Percentiles rank a stretch among this genome's conserved stretches.
phyloP scores from a whole-genome alignment of 208 protist genomes.

The Crithidia fasciculata region DNA sequence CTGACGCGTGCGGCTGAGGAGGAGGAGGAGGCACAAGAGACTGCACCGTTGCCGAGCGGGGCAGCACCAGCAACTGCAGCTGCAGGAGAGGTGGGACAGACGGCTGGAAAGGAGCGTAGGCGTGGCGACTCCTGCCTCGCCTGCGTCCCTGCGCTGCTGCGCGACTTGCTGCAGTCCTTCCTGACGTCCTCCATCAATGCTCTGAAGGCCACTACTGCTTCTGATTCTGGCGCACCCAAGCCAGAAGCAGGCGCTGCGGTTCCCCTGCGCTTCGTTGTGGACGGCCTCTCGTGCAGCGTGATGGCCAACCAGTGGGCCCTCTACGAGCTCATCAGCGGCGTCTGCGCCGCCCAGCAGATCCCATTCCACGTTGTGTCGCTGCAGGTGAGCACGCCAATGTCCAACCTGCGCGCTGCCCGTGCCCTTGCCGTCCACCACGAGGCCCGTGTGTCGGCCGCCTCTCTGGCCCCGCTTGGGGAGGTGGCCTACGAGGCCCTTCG shows the following conservation, averaged over 20 bases:
- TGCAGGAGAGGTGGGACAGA: not conserved
- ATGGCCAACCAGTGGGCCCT: constrained; percentile 53
- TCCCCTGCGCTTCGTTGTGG: constrained; percentile 57
- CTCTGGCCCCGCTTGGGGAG: constrained; percentile 64
- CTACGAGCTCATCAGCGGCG: constrained; percentile 50
- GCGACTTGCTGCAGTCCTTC: constrained; percentile 27
- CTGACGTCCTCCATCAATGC: constrained; percentile 25
- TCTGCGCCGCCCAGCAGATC: constrained; percentile 35
- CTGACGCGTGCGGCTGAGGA: constrained; percentile 27
- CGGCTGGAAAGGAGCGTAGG: not conserved
- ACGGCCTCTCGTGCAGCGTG: constrained; percentile 70
- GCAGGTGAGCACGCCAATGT: constrained; percentile 63
- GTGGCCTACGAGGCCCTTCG: constrained; percentile 71
- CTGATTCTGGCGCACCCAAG: not conserved
- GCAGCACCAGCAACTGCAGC: constrained; percentile 3
- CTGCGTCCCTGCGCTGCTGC: constrained; percentile 34
- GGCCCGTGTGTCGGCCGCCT: constrained; percentile 36
- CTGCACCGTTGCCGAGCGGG: not conserved
- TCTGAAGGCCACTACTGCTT: not conserved
- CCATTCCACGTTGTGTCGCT: constrained; percentile 69
- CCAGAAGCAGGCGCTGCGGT: not conserved
- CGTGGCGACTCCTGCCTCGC: constrained; percentile 12
- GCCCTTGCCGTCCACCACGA: constrained; percentile 44
- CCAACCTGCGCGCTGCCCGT: constrained; percentile 54
- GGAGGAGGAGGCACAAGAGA: not conserved